These are phyloP conservation scores for Parastagonospora avenae DNA, from an alignment of 2,329 filamentous ascomycete species.

Conservation along the genomic window DNA sequence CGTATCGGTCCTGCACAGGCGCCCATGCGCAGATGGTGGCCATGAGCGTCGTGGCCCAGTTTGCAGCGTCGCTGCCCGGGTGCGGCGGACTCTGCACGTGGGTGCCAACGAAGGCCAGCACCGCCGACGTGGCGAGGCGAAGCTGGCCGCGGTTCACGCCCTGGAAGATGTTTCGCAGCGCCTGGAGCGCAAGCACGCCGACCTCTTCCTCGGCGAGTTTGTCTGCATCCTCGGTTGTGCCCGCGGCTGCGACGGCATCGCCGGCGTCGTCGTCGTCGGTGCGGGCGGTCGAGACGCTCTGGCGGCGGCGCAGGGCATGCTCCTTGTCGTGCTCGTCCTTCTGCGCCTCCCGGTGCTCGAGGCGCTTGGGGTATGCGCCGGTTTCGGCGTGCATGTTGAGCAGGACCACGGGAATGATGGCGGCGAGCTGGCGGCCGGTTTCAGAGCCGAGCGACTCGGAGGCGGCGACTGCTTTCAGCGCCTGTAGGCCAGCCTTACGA, in stretches of 20 bases:
- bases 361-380: conserved; percentile 69
- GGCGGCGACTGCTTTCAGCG: conserved; percentile 77
- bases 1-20: conserved; percentile 91
- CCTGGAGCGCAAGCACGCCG: conserved; percentile 80
- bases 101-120: conserved; percentile 72
- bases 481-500: conserved; percentile 62
- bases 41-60: conserved; percentile 84
- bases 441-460: conserved; percentile 80
- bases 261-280: conserved; percentile 74
- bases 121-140: conserved; percentile 72
- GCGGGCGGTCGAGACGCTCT: conserved; percentile 78
- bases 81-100: conserved; percentile 36
- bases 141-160: conserved; percentile 83
- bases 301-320: conserved; percentile 67
- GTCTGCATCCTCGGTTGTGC: conserved; percentile 85
- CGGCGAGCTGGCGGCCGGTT: conserved; percentile 74
- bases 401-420: conserved; percentile 82
- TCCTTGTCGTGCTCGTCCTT: conserved; percentile 73
- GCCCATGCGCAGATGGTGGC: conserved; percentile 83
- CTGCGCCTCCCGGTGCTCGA: conserved; percentile 70
- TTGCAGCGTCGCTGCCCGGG: conserved; percentile 53
- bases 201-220: conserved; percentile 88
- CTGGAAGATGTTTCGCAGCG: conserved; percentile 83
- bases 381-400: conserved; percentile 82
- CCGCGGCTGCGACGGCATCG: conserved; percentile 69